These are phyloP conservation scores for Penicillium glabrum DNA, from an alignment of 2,329 filamentous ascomycete species.

Conservation along the genomic window DNA sequence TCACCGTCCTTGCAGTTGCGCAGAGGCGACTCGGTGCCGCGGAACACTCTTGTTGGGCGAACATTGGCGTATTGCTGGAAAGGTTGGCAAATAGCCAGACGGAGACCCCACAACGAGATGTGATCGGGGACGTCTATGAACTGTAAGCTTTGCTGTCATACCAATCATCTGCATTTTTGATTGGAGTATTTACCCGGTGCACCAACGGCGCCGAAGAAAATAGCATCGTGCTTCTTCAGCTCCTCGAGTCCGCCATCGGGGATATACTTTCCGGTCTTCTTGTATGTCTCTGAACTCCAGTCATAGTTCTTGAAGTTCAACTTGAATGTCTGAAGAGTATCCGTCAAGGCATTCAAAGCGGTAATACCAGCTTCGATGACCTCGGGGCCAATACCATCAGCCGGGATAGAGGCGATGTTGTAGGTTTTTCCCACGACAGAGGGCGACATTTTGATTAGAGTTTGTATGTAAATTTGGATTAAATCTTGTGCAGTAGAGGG, in stretches of 20 bases:
- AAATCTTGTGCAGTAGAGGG: conserved; percentile 1
- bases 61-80: conserved; percentile 71
- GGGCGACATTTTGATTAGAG: conserved; percentile 16
- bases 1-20: conserved; percentile 55
- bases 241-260: conserved; percentile 60
- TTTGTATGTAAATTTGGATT: background rate
- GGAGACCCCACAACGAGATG: conserved; percentile 65
- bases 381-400: conserved; percentile 69
- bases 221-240: conserved; percentile 62
- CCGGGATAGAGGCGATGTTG: conserved; percentile 64
- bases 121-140: conserved; percentile 62
- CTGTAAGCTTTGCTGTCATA: background rate
- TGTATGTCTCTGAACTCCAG: conserved; percentile 68
- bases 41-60: conserved; percentile 62
- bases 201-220: conserved; percentile 68
- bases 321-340: conserved; percentile 55
- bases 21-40: conserved; percentile 60
- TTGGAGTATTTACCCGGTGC: conserved; percentile 48
- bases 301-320: conserved; percentile 64
- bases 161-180: too few species aligned
- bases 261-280: conserved; percentile 65
- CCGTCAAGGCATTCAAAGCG: conserved; percentile 52
- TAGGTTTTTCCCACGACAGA: conserved; percentile 31
- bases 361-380: conserved; percentile 64
- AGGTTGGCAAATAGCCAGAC: conserved; percentile 65